These are phyloP conservation scores for Candida cerambycidarum DNA, from an alignment of 805 yeast species.

Conservation along the genomic window DNA sequence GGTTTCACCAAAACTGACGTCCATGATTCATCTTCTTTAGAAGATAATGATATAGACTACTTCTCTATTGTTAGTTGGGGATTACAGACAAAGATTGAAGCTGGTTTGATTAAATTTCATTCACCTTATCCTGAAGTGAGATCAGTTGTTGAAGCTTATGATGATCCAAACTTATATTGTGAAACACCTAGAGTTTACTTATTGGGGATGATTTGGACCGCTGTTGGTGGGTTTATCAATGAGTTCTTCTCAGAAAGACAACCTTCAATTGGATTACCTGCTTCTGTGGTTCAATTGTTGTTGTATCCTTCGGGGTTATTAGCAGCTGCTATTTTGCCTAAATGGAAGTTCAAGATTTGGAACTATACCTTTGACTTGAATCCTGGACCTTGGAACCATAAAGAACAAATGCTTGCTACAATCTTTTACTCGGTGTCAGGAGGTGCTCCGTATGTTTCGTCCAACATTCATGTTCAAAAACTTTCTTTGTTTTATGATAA, in stretches of 20 bases:
- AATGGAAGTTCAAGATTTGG: conserved; percentile 26
- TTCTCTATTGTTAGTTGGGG: conserved; percentile 26
- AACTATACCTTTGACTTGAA: conserved; percentile 36
- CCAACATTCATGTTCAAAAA: conserved; percentile 28
- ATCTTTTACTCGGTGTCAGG: conserved; percentile 23
- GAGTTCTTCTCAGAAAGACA: conserved; percentile 57
- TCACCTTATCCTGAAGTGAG: conserved; percentile 69
- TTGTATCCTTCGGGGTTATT: conserved; percentile 44
- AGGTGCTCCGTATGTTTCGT: conserved; percentile 28
- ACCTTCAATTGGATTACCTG: conserved; percentile 46
- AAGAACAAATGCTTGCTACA: conserved; percentile 67
- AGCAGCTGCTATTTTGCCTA: conserved; percentile 44
- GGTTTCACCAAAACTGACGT: conserved; percentile 1
- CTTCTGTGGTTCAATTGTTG: conserved; percentile 48
- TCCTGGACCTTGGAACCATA: conserved; percentile 56
- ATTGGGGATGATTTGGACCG: conserved; percentile 51
- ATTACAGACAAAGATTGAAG: conserved; percentile 40
- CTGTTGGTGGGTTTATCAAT: conserved; percentile 54
- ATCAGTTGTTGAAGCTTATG: conserved; percentile 60
- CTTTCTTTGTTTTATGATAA: conserved; percentile 21
- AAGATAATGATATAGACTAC: conserved; percentile 25
- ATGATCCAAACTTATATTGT: conserved; percentile 48
- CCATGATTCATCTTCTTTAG: conserved; percentile 21
- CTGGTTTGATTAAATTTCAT: conserved; percentile 41
- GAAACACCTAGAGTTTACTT: conserved; percentile 59